Evolutionary conservation across 169 alveolate species (phyloP).

Genomic region (Plasmodium vivax): DNA sequence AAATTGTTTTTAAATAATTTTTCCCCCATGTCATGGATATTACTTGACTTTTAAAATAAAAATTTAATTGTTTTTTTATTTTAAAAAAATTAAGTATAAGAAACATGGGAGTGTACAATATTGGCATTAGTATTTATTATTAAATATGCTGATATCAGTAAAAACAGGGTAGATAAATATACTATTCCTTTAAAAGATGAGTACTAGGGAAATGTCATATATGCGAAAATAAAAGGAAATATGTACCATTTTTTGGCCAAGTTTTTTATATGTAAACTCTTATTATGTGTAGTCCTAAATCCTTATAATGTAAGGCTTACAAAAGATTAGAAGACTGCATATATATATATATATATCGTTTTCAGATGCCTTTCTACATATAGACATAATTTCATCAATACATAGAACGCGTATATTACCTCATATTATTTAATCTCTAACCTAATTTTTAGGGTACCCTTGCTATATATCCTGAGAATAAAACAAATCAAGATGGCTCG

Average conservation of each 20-base stretch:
- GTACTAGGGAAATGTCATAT: no score
- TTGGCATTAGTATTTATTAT: no score
- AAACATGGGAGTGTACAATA: no score
- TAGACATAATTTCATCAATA: not conserved
- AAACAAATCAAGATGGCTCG: not conserved
- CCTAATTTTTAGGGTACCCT: not conserved
- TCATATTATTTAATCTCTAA: not conserved
- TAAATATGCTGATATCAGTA: no score
- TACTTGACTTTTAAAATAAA: no score
- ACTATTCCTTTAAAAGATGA: no score
- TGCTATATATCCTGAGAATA: not conserved
- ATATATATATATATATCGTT: not conserved
- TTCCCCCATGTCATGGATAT: no score
- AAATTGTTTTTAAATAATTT: no score
- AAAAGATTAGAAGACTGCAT: not conserved
- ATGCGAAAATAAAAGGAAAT: no score
- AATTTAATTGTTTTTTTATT: no score
- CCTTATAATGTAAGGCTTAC: not conserved
- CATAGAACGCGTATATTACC: not conserved
- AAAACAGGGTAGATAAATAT: no score
- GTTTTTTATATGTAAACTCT: not conserved
- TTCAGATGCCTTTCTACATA: not conserved
- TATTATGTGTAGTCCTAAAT: not conserved
- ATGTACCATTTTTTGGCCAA: not conserved
- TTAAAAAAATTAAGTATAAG: no score